A percentile compares a stretch with the other conserved stretches of the same genome.
phyloP scores from a whole-genome alignment of 805 yeast species.

The Starmerella lactis-condensi region DNA sequence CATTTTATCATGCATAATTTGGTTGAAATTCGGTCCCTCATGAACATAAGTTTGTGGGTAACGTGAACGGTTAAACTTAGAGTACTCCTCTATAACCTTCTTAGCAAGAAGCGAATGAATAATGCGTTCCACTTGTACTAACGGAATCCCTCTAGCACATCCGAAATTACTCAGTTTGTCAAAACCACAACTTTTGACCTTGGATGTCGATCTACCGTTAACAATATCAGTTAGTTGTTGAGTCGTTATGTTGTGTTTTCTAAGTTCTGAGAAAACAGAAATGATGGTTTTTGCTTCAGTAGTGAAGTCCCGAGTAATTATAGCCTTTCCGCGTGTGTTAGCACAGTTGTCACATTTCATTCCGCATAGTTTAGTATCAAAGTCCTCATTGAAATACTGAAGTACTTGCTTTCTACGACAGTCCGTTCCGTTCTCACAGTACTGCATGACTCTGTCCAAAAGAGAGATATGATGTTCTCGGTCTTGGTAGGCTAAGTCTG shows the following conservation, averaged over 20 bases:
- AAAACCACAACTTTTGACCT: conserved; percentile 43
- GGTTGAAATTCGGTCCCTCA: conserved; percentile 38
- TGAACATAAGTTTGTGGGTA: conserved; percentile 62
- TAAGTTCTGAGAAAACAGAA: conserved; percentile 37
- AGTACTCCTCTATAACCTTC: conserved; percentile 48
- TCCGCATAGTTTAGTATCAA: conserved; percentile 45
- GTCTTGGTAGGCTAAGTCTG: conserved; percentile 40
- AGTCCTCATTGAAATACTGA: conserved; percentile 74
- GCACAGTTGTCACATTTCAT: conserved; percentile 74
- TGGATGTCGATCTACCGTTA: conserved; percentile 39
- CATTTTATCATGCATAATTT: conserved; percentile 27
- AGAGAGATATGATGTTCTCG: conserved; percentile 62
- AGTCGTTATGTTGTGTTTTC: conserved; percentile 43
- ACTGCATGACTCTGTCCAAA: conserved; percentile 67
- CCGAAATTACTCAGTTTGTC: conserved; percentile 49
- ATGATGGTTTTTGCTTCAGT: conserved; percentile 40
- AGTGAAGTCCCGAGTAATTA: conserved; percentile 42
- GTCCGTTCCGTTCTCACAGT: conserved; percentile 78
- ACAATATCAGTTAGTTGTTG: conserved; percentile 68
- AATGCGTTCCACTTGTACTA: conserved; percentile 38
- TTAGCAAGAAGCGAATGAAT: conserved; percentile 59
- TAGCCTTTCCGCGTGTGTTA: conserved; percentile 26
- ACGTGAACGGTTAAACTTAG: conserved; percentile 55
- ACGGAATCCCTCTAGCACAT: conserved; percentile 41
- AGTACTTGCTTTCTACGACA: conserved; percentile 79